Percentiles rank a stretch among this genome's conserved stretches.
These are phyloP conservation scores for Yamadazyma friedrichii DNA, from an alignment of 1,139 yeast species.

Conservation along the genomic window DNA sequence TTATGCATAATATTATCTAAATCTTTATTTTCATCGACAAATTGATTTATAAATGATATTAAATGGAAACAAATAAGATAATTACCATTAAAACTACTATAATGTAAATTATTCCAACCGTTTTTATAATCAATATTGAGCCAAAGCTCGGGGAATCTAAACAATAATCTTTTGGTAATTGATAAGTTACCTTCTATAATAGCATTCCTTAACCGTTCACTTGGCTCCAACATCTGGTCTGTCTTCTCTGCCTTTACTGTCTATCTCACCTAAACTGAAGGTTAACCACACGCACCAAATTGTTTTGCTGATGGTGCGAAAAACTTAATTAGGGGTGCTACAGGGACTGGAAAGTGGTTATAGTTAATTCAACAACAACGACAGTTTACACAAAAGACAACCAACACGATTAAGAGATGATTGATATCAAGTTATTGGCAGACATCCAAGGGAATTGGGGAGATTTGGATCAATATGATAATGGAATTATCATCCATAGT, in stretches of 20 bases:
- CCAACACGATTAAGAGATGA: slow-evolving; percentile 1
- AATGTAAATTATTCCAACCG: slow-evolving; percentile 91
- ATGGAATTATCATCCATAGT: slow-evolving; percentile 55
- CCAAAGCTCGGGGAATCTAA: slow-evolving; percentile 73
- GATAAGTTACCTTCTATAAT: slow-evolving; percentile 68
- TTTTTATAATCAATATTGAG: slow-evolving; percentile 68
- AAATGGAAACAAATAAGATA: slow-evolving; percentile 71
- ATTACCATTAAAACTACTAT: slow-evolving; percentile 79
- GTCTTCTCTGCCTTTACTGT: too few species aligned
- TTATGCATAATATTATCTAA: slow-evolving; percentile 18
- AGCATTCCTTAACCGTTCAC: slow-evolving; percentile 70
- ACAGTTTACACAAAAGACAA: not conserved
- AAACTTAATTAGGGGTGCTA: slow-evolving; percentile 1
- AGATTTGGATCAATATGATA: slow-evolving; percentile 17
- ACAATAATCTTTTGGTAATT: slow-evolving; percentile 68
- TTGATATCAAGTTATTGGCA: slow-evolving; percentile 24
- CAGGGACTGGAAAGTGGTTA: not conserved
- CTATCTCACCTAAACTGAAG: too few species aligned
- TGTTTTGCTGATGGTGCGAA: slow-evolving; percentile 1
- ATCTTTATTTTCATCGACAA: slow-evolving; percentile 13
- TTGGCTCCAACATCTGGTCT: slow-evolving; percentile 63
- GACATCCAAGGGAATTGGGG: slow-evolving; percentile 37
- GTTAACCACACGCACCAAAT: too few species aligned
- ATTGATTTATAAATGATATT: slow-evolving; percentile 33
- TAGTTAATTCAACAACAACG: not conserved